Base-by-base conservation (phyloP, 495 filamentous ascomycete species). In the Penicillium psychrofluorescens region DNA sequence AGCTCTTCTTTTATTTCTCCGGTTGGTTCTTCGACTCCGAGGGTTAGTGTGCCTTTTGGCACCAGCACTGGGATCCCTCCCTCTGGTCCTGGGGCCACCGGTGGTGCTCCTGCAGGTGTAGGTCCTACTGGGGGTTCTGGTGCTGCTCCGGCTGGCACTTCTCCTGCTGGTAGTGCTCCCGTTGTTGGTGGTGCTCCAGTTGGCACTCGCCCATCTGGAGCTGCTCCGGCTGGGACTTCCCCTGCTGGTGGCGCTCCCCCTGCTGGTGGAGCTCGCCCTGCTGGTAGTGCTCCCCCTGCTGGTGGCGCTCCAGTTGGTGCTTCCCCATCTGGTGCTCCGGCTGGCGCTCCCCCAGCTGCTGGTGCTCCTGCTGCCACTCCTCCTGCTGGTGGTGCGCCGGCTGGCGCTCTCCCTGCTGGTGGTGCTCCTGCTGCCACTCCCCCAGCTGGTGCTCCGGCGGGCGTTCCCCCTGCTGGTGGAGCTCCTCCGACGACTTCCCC, bases 31-130 rank as follows among this genome's bases (percentile, higher is more conserved):
- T 22, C 22, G 22, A 22, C 22, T 22, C 22, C 22, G 22, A 22
- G 22, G 22, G 2, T 22, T 22, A 22, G 22, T 22, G 22, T 22
- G 6, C 22, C 51, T 15, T 42, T 50, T 39, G 55, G 56, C 15
- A 56, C 54, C 43, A 51, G 41, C 39, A 56, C 48, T 43, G 48
- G 51, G 29, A 50, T 43, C 30, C 39, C 46, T 9, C 38, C 45
- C 40, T 40, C 44, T 22, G 41, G 37, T 14, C 38, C 50, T 12
- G 29, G 37, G 33, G 28, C 46, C 15, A 53, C 48, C 22, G 29
- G 41, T 15, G 41, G 34, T 46, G 15, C 47, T n/a, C 40, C 27
- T 32, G 50, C 53, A 13, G 35, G 38, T 22, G 37, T 51, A 15
- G 28, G 39, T 11, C 40, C 55, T 13, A 33, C 36, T 36, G n/a